Conservation (phyloP, 257 asterid genomes). For the Voacanga thouarsii region DNA sequence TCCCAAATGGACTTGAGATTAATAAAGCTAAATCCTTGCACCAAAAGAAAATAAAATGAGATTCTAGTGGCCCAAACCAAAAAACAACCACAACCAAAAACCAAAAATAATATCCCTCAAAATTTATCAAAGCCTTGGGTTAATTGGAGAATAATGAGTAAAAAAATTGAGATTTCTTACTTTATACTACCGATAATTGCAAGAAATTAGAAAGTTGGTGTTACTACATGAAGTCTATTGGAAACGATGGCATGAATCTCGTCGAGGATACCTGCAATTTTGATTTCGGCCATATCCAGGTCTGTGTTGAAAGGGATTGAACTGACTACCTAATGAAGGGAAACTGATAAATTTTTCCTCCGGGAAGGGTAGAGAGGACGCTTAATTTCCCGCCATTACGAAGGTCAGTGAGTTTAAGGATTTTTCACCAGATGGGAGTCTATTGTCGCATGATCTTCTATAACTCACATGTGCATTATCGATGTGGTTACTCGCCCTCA, state of each 20-base stretch:
- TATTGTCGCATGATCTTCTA: neutral
- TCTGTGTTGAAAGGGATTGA: constrained; percentile 24
- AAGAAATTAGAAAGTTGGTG: neutral
- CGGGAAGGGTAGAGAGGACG: constrained; percentile 5
- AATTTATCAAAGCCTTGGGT: neutral
- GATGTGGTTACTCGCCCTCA: no score
- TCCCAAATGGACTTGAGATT: neutral
- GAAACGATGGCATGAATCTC: no score
- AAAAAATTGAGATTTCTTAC: neutral
- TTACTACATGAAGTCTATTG: constrained; percentile 94
- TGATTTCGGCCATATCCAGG: no score
- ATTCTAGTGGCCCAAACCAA: neutral
- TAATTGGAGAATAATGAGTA: neutral
- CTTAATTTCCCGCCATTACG: constrained; percentile 65
- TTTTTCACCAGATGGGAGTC: neutral
- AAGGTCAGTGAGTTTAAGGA: no score
- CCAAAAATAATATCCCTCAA: neutral
- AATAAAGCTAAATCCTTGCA: neutral
- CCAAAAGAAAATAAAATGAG: neutral
- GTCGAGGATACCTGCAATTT: no score
- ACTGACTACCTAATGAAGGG: neutral
- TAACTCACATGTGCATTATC: constrained; percentile 4
- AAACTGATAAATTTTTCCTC: no score
- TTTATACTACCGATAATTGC: neutral
- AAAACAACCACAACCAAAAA: neutral